Evolutionary conservation across 83 land plant genomes (phyloP), one percentile per base, ranked within the genome.

Genomic region (Diphasiastrum complanatum): DNA sequence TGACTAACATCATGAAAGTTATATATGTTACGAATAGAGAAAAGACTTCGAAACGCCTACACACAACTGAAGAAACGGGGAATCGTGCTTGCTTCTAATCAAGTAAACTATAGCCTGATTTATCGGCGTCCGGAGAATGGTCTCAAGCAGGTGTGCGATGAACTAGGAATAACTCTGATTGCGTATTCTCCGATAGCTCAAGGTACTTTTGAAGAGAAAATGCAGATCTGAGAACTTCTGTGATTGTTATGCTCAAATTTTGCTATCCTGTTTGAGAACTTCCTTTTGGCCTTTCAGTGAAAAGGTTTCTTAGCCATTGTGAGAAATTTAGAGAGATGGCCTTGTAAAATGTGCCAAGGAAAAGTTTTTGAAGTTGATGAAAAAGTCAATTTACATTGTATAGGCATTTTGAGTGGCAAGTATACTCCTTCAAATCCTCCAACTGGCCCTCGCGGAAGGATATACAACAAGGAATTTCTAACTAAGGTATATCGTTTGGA

Each of bases 131-230:
- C 91, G 29, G 82, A 79, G 58, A 92, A 88, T 68, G 89, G 95
- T 27, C 96, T 92, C 55, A 92, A 92, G 73, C 71, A 83, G 67
- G 67, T 87, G 18, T 92, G 98, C 68, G 95, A 88, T 61, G 98
- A 92, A 52, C 83, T 92, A 49, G 96, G 96, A 19, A 50, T 92
- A 67, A 83, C 86, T 65, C 69, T 92, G 55, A 92, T 92, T 64
- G 91, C 98, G 29, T 92, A 92, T 67, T 88, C 88, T 32, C 96
- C 96, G 23, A 79, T 92, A 51, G 91, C 83, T 68, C 98, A 92
- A 85, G 98, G 98, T 67, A 34, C n/a, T n/a, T n/a, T n/a, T n/a
- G n/a, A n/a, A n/a, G n/a, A n/a, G n/a, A n/a, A n/a, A n/a, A n/a
- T n/a, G n/a, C n/a, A n/a, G n/a, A n/a, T n/a, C n/a, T n/a, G n/a